phyloP scores from a whole-genome alignment of 2,329 filamentous ascomycete genomes.

The Fusarium sp. region DNA sequence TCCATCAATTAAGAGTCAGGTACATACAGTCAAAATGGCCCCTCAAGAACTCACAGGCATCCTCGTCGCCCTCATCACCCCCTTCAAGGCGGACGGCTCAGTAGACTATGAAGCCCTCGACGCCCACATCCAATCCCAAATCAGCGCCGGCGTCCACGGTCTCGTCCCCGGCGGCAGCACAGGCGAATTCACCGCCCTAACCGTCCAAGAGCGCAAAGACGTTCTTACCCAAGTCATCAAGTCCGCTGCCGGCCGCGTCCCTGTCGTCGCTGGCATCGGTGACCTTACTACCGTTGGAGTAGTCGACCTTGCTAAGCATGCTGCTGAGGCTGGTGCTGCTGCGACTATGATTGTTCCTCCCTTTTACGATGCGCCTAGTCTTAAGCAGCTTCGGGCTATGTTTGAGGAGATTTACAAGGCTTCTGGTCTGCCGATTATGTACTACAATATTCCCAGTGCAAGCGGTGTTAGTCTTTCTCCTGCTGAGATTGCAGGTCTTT shows the following conservation, averaged over 20 bases:
- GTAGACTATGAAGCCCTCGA: slow-evolving; percentile 51
- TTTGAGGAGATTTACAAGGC: slow-evolving; percentile 55
- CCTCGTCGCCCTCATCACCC: slow-evolving; percentile 61
- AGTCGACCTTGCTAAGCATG: slow-evolving; percentile 49
- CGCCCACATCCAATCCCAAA: slow-evolving; percentile 58
- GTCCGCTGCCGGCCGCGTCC: slow-evolving; percentile 53
- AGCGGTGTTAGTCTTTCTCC: slow-evolving; percentile 56
- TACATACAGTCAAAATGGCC: slow-evolving; percentile 27
- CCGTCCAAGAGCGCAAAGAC: slow-evolving; percentile 57
- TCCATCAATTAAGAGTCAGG: too few species aligned
- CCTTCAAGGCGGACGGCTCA: slow-evolving; percentile 56
- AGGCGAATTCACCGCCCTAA: slow-evolving; percentile 61
- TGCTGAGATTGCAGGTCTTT: slow-evolving; percentile 55
- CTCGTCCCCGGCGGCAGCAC: slow-evolving; percentile 61
- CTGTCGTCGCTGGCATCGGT: slow-evolving; percentile 58
- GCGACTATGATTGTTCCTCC: slow-evolving; percentile 62
- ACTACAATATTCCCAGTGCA: slow-evolving; percentile 63
- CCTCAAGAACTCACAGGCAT: slow-evolving; percentile 53
- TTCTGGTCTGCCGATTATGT: slow-evolving; percentile 58
- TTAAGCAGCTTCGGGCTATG: slow-evolving; percentile 50
- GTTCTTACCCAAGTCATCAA: slow-evolving; percentile 52
- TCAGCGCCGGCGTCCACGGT: slow-evolving; percentile 59
- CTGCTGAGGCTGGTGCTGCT: slow-evolving; percentile 50
- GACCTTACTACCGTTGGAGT: slow-evolving; percentile 52
- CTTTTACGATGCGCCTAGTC: slow-evolving; percentile 59